Evolutionary conservation across 331 rosid genomes (phyloP), one percentile per base, ranked within the genome.

Genomic region (Telfairia occidentalis): DNA sequence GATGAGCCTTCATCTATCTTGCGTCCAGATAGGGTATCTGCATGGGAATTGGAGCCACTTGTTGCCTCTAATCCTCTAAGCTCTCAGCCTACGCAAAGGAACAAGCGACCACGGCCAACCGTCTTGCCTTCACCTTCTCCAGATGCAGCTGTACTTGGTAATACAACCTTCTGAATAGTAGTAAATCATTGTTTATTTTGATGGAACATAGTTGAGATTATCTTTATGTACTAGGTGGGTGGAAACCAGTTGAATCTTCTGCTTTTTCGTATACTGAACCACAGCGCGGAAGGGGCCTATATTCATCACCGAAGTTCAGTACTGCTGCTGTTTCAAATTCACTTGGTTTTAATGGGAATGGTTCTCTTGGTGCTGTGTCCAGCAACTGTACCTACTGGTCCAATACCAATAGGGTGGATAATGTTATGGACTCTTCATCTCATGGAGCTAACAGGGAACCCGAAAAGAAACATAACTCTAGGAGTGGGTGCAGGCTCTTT

Each of bases 11-110:
- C 98, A 46, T 85, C 93, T 8, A 93, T 89, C 77, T 35, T 89
- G 84, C 97, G 98, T 76, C 98, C 98, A 50, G 98, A 93, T 60
- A 86, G 86, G 84, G 98, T 93, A 76, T 93, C 98, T 32, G 82
- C 98, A 30, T 93, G 98, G 98, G 98, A 93, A 65, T 84, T 93
- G 89, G 98, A 93, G 87, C 97, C 98, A 46, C 92, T 93, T 75
- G 82, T 93, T 77, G 86, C 90, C 26, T 81, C 85, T 37, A 80
- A 91, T 61, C 78, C 90, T 59, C 83, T 86, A 77, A 90, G 79
- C 79, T 40, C 86, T 66, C 98, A 86, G 84, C 92, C 93, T 61
- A 50, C 87, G 35, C 90, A 84, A 75, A 83, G 98, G 83, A 93
- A 83, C 82, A 93, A 93, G 86, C 89, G 98, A 45, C 76, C 92